Evolutionary conservation across 805 yeast species (phyloP).

Genomic region (Wickerhamiella siamensis): DNA sequence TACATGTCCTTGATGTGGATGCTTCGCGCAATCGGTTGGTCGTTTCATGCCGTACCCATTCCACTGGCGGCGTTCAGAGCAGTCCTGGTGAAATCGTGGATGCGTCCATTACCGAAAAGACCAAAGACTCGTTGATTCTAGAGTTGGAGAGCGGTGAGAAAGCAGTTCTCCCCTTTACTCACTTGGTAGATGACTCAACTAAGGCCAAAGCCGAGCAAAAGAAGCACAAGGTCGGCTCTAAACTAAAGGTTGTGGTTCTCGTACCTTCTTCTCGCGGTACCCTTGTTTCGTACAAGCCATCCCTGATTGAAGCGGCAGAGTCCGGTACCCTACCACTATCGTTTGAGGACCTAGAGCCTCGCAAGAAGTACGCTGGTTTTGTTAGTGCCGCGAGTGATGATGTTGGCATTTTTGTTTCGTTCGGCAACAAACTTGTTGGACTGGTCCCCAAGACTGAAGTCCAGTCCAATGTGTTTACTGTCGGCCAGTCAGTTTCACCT

Average conservation of each 20-base stretch:
- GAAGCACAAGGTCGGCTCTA: slow-evolving; percentile 46
- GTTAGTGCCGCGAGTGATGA: slow-evolving; percentile 57
- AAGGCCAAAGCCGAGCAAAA: slow-evolving; percentile 70
- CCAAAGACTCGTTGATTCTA: slow-evolving; percentile 56
- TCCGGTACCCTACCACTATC: slow-evolving; percentile 38
- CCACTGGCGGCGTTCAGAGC: slow-evolving; percentile 34
- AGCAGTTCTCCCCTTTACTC: slow-evolving; percentile 39
- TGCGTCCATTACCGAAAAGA: slow-evolving; percentile 48
- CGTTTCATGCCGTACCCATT: slow-evolving; percentile 47
- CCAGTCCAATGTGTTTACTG: slow-evolving; percentile 35
- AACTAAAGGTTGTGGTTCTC: slow-evolving; percentile 45
- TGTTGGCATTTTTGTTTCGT: slow-evolving; percentile 70
- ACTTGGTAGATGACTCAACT: slow-evolving; percentile 44
- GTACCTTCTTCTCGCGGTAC: slow-evolving; percentile 48
- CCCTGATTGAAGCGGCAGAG: slow-evolving; percentile 53
- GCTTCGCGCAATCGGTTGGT: slow-evolving; percentile 38
- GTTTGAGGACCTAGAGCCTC: slow-evolving; percentile 43
- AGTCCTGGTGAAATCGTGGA: slow-evolving; percentile 5
- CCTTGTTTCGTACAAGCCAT: slow-evolving; percentile 48
- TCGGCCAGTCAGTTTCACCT: slow-evolving; percentile 59
- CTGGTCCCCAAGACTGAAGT: slow-evolving; percentile 50
- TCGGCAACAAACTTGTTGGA: slow-evolving; percentile 70
- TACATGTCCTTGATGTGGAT: slow-evolving; percentile 48
- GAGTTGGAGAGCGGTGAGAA: slow-evolving; percentile 34
- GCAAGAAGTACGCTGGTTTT: slow-evolving; percentile 50